Conservation (phyloP, 768 basidiomycete genomes). For the Cubamyces sp. region DNA sequence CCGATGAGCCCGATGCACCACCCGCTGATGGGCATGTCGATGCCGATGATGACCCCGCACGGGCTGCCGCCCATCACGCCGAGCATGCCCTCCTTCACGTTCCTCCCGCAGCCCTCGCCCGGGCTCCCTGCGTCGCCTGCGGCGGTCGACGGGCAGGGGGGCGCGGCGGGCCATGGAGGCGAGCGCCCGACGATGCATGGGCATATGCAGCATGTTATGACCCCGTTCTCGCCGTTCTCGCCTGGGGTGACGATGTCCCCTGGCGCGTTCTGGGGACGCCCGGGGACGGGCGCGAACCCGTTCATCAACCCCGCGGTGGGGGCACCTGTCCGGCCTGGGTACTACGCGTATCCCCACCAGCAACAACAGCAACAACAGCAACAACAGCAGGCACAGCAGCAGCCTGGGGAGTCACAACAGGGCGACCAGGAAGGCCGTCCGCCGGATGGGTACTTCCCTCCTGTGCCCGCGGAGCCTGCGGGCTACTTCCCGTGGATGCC, state of each 20-base stretch:
- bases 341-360: slow-evolving; percentile 19
- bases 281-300: slow-evolving; percentile 44
- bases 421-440: slow-evolving; percentile 18
- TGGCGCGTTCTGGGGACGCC: slow-evolving; percentile 73
- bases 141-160: slow-evolving; percentile 5
- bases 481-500: slow-evolving; percentile 51
- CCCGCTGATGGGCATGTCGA: slow-evolving; percentile 35
- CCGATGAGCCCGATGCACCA: slow-evolving; percentile 47
- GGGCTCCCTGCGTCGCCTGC: slow-evolving; percentile 38
- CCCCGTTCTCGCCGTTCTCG: slow-evolving; percentile 55
- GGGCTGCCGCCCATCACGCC: slow-evolving; percentile 95
- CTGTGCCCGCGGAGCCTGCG: slow-evolving; percentile 34
- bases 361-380: slow-evolving; percentile 19
- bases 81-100: slow-evolving; percentile 94
- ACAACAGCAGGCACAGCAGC: slow-evolving; percentile 15
- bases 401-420: background rate
- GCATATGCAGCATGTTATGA: slow-evolving; percentile 30
- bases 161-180: background rate
- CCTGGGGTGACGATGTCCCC: slow-evolving; percentile 76
- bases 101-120: slow-evolving; percentile 59
- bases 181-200: slow-evolving; percentile 25
- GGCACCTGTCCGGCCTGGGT: slow-evolving; percentile 51
- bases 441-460: slow-evolving; percentile 48
- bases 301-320: slow-evolving; percentile 65
- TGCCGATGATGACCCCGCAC: slow-evolving; percentile 61